A percentile compares a stretch with the other conserved stretches of the same genome.
These are phyloP conservation scores for Canavalia ensiformis DNA, from an alignment of 306 rosid species.

Conservation along the genomic window DNA sequence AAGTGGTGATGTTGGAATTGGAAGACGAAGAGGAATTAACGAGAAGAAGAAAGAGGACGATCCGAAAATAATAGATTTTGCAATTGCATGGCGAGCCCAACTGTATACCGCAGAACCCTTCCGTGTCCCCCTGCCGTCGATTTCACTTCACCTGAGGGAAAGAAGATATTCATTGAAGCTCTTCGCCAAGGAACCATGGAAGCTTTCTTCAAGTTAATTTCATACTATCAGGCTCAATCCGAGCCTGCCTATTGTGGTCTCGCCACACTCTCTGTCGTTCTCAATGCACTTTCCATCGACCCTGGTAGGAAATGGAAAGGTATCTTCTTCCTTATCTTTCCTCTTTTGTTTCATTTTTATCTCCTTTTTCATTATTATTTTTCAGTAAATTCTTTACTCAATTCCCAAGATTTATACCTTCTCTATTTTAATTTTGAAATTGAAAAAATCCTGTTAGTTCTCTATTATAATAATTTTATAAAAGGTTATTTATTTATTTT, in stretches of 20 bases:
- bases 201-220: slow-evolving; percentile 85
- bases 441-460: too few relatives aligned
- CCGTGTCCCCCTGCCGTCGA: slow-evolving; percentile 81
- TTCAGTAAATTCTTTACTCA: too few relatives aligned
- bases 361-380: too few relatives aligned
- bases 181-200: slow-evolving; percentile 77
- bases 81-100: slow-evolving; percentile 55
- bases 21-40: background rate
- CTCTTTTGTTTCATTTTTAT: too few relatives aligned
- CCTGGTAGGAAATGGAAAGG: slow-evolving; percentile 99
- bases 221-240: slow-evolving; percentile 91
- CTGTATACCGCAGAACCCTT: slow-evolving; percentile 71
- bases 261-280: slow-evolving; percentile 82
- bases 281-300: slow-evolving; percentile 91
- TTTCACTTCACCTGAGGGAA: slow-evolving; percentile 74
- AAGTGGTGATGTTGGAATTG: background rate
- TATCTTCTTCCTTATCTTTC: background rate
- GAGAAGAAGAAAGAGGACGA: background rate
- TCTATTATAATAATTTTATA: too few relatives aligned
- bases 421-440: too few relatives aligned
- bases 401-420: too few relatives aligned
- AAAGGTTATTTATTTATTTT: too few relatives aligned
- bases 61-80: background rate
- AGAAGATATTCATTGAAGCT: slow-evolving; percentile 77
- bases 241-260: slow-evolving; percentile 94